Evolutionary conservation across 345 rosid genomes (phyloP), one percentile per base, ranked within the genome.

Genomic region (Draba incana): DNA sequence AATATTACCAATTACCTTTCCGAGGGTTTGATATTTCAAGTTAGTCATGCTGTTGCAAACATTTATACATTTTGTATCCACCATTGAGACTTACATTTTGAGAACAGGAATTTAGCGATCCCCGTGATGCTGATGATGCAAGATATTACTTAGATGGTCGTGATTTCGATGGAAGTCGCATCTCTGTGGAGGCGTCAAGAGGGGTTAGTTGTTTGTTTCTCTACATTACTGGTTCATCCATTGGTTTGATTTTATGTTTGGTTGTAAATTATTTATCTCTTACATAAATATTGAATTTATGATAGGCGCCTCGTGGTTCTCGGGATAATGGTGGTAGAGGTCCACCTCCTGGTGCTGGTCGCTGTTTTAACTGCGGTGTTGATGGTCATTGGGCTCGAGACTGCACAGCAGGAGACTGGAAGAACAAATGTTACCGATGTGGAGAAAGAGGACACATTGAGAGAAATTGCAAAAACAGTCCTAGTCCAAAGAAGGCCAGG

Each of bases 321-420:
- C 88, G 91, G 27, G 79, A 76, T 1, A 16, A 39, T 52, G 79
- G 72, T 52, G 88, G 94, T n/a, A 84, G 90, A 76, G 97, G 94
- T 39, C 97, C 97, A 48, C 97, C 97, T 71, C 97, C 98, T 64
- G 97, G 97, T 30, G 84, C 96, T 47, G 97, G 98, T 25, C 92
- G 98, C 37, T 93, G 98, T 71, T 93, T 93, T 54, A 93, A 90
- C 8, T 93, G 98, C 68, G 98, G 98, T 44, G 83, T 90, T 59
- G 98, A 93, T 83, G 98, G 98, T 13, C 98, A 93, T 24, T 88
- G 97, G 98, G 97, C 97, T 58, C 79, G 97, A 47, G 98, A 93
- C 79, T 90, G 97, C 83, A 93, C 87, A 57, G 94, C 96, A 57
- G 98, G 98, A 28, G 98, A 92, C 77, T 89, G 98, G 96, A 92